Percentiles rank a stretch among this genome's conserved stretches.
phyloP scores from a whole-genome alignment of 1,284 basidiomycete genomes.

The Cutaneotrichosporon mucoides region DNA sequence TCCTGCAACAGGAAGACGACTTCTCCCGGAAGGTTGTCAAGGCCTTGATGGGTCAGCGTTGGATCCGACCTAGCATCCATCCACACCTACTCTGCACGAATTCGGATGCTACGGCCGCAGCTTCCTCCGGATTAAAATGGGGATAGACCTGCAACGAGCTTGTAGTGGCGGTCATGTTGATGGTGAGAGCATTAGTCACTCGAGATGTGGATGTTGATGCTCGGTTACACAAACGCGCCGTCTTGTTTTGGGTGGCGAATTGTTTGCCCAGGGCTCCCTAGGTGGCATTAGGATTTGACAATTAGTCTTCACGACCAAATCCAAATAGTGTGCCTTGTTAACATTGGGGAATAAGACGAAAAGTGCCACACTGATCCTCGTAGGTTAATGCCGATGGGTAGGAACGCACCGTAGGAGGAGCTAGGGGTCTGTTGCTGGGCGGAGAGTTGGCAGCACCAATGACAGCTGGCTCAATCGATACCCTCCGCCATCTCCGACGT shows the following conservation, averaged over 20 bases:
- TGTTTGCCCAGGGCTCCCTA: too few relatives aligned
- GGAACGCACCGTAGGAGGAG: too few relatives aligned
- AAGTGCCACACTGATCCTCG: too few relatives aligned
- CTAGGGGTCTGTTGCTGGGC: too few relatives aligned
- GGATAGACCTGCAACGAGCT: conserved; percentile 30
- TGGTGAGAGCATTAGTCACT: background rate
- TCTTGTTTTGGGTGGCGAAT: conserved; percentile 2
- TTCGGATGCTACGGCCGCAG: conserved; percentile 63
- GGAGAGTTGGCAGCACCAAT: background rate
- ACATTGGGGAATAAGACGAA: too few relatives aligned
- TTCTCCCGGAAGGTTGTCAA: conserved; percentile 71
- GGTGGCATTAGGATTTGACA: too few relatives aligned
- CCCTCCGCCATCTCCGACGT: conserved; percentile 2
- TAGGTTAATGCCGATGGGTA: too few relatives aligned
- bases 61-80: background rate
- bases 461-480: background rate
- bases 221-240: too few relatives aligned
- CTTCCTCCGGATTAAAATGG: conserved; percentile 58
- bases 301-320: too few relatives aligned
- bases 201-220: conserved; percentile 1
- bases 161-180: background rate
- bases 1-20: conserved; percentile 67
- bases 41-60: conserved; percentile 50
- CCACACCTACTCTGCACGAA: conserved; percentile 61
- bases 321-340: too few relatives aligned